Percentiles rank a stretch among this genome's conserved stretches.
Evolutionary conservation across 305 asterid species (phyloP).

Genomic region (Caryopteris hybrid): DNA sequence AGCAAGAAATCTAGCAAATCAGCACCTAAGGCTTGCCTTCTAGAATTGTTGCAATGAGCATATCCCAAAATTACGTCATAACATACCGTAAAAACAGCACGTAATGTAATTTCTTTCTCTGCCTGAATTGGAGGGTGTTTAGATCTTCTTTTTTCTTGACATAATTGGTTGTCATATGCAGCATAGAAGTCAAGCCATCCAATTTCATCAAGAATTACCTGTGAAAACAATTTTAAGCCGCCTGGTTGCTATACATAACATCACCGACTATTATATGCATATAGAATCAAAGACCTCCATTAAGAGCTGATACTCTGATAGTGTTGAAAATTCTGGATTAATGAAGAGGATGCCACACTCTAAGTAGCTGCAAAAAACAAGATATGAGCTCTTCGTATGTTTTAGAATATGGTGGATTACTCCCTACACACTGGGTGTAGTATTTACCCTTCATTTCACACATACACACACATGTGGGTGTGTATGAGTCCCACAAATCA

Average conservation of each 20-base stretch:
- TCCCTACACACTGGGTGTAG: too few relatives aligned
- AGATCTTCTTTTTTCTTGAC: slow-evolving; percentile 44
- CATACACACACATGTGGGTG: too few relatives aligned
- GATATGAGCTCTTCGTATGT: background rate
- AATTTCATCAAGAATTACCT: slow-evolving; percentile 74
- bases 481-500: too few relatives aligned
- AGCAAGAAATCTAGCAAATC: slow-evolving; percentile 58
- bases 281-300: slow-evolving; percentile 49
- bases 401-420: too few relatives aligned
- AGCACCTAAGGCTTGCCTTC: slow-evolving; percentile 44
- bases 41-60: slow-evolving; percentile 59
- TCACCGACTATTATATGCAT: background rate
- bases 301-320: slow-evolving; percentile 61
- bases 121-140: slow-evolving; percentile 55
- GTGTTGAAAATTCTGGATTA: slow-evolving; percentile 55
- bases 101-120: slow-evolving; percentile 58
- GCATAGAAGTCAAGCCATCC: slow-evolving; percentile 79
- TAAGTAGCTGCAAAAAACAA: slow-evolving; percentile 44
- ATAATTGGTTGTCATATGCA: slow-evolving; percentile 25
- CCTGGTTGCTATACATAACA: background rate
- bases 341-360: slow-evolving; percentile 60
- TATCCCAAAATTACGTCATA: slow-evolving; percentile 66
- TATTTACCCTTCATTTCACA: too few relatives aligned
- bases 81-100: slow-evolving; percentile 57
- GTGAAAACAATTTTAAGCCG: slow-evolving; percentile 7